Evolutionary conservation across 306 rosid species (phyloP), one percentile per base, ranked within the genome.

Genomic region (Quercus berberidifolia): DNA sequence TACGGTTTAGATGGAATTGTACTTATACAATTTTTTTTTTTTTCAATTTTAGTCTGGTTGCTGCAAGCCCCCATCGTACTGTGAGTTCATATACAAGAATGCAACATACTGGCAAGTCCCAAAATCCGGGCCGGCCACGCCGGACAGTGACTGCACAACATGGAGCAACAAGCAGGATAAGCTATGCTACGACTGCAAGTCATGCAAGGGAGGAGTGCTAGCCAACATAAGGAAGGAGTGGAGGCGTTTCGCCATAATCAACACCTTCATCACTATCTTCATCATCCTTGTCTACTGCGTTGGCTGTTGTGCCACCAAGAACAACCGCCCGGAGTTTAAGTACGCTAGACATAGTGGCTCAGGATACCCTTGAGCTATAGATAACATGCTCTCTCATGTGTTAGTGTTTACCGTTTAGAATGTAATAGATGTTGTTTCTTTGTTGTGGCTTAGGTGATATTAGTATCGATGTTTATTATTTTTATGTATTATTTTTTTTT

Each of bases 171-270:
- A 68, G 1, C 75, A 85, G 79, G 71, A 76, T 5, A 62, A 14
- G 57, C 83, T 95, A 69, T 95, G 99, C 55, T 95, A 83, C 70
- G 85, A 92, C 23, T 95, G 99, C 86, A 88, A 92, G 77, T 78
- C 99, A 8, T 95, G 99, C 89, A 92, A 91, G 63, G 96, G 88
- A 43, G 99, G 95, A 78, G 87, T 95, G 52, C 67, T 95, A 68
- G 86, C 87, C 3, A 88, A 91, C 84, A 90, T 91, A 23, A 85
- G 91, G 63, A 87, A 80, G 74, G 84, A 87, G 70, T 92, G 97
- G 97, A 79, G 80, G 69, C 82, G 64, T 52, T 78, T 95, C 10
- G 90, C 94, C 26, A 38, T 92, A 8, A 75, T 85, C 78, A 92
- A 89, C 74, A 69, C 78, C n/a, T 35, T 83, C 30, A 71, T 82